These are phyloP conservation scores for Warburgia ugandensis DNA, from an alignment of 164 flowering plant genomes.

Conservation along the genomic window DNA sequence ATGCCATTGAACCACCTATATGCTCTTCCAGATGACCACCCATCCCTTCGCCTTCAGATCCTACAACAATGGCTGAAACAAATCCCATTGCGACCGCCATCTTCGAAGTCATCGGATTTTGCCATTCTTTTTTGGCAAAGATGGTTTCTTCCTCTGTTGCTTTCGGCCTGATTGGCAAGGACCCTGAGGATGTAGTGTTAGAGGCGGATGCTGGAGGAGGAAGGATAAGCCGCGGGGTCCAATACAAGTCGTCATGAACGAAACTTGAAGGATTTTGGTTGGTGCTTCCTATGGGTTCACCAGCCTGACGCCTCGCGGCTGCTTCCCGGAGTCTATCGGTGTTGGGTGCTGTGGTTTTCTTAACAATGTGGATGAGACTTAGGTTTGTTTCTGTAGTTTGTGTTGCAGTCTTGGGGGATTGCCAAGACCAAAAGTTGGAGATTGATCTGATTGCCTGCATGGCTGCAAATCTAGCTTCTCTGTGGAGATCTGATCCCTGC, in stretches of 20 bases:
- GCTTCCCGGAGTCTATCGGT: constrained; percentile 55
- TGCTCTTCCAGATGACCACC: too few relatives aligned
- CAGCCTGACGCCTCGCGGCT: constrained; percentile 38
- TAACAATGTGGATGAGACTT: constrained; percentile 9
- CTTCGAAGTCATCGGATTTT: too few relatives aligned
- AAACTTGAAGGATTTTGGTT: constrained; percentile 8
- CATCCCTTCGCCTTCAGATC: too few relatives aligned
- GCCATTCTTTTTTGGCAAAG: neutral
- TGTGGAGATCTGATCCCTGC: constrained; percentile 46
- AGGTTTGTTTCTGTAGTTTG: constrained; percentile 6
- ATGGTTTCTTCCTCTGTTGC: neutral
- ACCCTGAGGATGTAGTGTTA: constrained; percentile 3
- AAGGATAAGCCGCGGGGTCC: constrained; percentile 41
- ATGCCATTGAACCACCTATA: too few relatives aligned
- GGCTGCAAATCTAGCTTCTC: constrained; percentile 50
- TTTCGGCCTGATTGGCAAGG: constrained; percentile 2
- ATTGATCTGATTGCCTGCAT: constrained; percentile 68
- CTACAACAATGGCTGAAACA: too few relatives aligned
- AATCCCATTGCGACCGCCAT: too few relatives aligned
- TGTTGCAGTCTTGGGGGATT: constrained; percentile 27
- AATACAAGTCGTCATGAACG: constrained; percentile 40
- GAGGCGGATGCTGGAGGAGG: constrained; percentile 17
- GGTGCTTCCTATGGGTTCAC: constrained; percentile 1
- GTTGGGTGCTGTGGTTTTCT: constrained; percentile 20
- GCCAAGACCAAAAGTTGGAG: constrained; percentile 73